Conservation (phyloP, 768 basidiomycete species). For the Chiua virens region DNA sequence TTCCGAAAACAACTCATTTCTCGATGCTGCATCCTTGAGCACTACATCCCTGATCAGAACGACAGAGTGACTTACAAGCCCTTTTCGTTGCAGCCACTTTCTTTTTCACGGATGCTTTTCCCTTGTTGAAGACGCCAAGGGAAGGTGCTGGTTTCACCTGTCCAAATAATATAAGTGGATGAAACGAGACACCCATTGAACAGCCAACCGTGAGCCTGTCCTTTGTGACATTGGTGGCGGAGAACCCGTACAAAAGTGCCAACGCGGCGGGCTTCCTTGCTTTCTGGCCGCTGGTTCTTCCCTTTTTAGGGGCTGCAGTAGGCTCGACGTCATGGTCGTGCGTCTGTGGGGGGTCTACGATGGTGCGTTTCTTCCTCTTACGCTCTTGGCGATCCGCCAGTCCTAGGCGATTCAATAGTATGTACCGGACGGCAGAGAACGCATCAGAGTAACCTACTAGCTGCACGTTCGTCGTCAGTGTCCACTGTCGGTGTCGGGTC, state of each 20-base stretch:
- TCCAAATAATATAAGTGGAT: constrained; percentile 1
- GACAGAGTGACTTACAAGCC: constrained; percentile 9
- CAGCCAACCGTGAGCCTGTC: constrained; percentile 35
- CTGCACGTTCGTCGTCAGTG: constrained; percentile 36
- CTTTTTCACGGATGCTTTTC: constrained; percentile 34
- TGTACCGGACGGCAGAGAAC: not conserved
- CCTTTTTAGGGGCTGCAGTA: constrained; percentile 6
- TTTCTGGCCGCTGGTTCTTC: constrained; percentile 17
- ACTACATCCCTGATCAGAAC: not conserved
- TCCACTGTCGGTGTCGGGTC: constrained; percentile 11
- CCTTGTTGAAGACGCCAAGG: constrained; percentile 39
- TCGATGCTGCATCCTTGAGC: constrained; percentile 14
- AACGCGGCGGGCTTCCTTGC: constrained; percentile 28
- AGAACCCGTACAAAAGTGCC: constrained; percentile 38
- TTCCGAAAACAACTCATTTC: constrained; percentile 45
- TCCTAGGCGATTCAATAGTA: constrained; percentile 39
- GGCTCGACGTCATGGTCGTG: constrained; percentile 5
- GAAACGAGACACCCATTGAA: not conserved
- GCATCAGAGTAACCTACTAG: constrained; percentile 31
- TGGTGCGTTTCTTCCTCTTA: constrained; percentile 57
- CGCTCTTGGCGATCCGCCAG: constrained; percentile 64
- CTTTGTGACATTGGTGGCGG: constrained; percentile 37
- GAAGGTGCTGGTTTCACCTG: constrained; percentile 31
- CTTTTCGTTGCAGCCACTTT: constrained; percentile 10
- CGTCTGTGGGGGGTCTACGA: constrained; percentile 36